phyloP scores from a whole-genome alignment of 768 basidiomycete species.

The Rhizopogon vinicolor region DNA sequence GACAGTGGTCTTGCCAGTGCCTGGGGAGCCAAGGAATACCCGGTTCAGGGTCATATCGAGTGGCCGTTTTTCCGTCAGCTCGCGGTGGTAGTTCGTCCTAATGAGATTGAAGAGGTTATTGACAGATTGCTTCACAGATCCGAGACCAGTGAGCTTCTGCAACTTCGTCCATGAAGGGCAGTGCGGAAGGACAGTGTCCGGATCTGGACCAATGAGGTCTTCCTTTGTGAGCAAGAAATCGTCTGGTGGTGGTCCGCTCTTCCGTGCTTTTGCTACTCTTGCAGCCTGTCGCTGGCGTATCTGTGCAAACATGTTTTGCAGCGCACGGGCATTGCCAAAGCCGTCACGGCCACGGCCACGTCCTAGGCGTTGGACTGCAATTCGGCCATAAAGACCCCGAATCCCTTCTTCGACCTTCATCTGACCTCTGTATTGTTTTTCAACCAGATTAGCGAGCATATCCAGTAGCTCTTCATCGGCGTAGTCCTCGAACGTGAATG shows the following conservation, averaged over 20 bases:
- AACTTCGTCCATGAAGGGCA: constrained; percentile 45
- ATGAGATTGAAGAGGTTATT: constrained; percentile 36
- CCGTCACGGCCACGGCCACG: constrained; percentile 46
- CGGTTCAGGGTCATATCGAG: constrained; percentile 50
- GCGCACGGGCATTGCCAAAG: constrained; percentile 59
- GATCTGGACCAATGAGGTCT: constrained; percentile 61
- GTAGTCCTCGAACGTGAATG: constrained; percentile 53
- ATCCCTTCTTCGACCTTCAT: constrained; percentile 43
- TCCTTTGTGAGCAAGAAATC: constrained; percentile 44
- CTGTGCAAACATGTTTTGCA: constrained; percentile 39
- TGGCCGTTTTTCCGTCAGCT: constrained; percentile 45
- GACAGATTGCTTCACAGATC: constrained; percentile 47
- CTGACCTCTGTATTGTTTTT: constrained; percentile 34
- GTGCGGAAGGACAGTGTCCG: constrained; percentile 35
- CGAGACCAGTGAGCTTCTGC: constrained; percentile 45
- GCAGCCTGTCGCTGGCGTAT: constrained; percentile 45
- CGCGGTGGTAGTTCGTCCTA: constrained; percentile 47
- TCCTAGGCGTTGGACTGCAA: constrained; percentile 50
- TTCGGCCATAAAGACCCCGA: constrained; percentile 31
- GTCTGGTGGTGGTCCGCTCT: constrained; percentile 33
- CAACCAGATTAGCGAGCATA: constrained; percentile 43
- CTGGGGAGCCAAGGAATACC: constrained; percentile 59
- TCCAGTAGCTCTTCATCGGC: constrained; percentile 42
- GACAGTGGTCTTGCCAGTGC: constrained; percentile 64
- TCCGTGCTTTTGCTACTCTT: constrained; percentile 35